Percentiles rank a stretch among this genome's conserved stretches.
Conservation (phyloP, 1,139 yeast species). For the Debaryomyces subglobosus region DNA sequence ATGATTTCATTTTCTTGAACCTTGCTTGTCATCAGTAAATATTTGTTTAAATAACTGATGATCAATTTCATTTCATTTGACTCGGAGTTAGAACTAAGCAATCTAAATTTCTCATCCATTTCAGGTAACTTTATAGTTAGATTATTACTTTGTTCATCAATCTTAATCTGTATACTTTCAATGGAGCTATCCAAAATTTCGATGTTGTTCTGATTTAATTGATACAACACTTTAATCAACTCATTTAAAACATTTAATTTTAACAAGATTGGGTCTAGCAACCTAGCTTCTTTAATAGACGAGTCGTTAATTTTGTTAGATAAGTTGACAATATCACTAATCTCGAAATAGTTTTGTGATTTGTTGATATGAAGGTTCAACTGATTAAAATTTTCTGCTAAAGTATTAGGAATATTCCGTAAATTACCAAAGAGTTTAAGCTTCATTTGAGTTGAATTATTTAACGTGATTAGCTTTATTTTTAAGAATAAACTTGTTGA, state of each 20-base stretch:
- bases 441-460: constrained; percentile 28
- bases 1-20: constrained; percentile 23
- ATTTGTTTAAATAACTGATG: constrained; percentile 30
- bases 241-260: constrained; percentile 36
- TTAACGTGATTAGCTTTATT: constrained; percentile 29
- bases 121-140: constrained; percentile 30
- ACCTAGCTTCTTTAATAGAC: constrained; percentile 11
- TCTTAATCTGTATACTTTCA: constrained; percentile 31
- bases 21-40: constrained; percentile 16
- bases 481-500: constrained; percentile 39
- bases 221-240: constrained; percentile 38
- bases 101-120: constrained; percentile 19
- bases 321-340: constrained; percentile 31
- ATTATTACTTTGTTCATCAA: constrained; percentile 30
- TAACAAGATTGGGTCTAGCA: constrained; percentile 32
- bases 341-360: constrained; percentile 29
- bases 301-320: constrained; percentile 24
- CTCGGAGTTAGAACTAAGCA: constrained; percentile 12
- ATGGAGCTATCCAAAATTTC: constrained; percentile 32
- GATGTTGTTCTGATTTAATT: constrained; percentile 32
- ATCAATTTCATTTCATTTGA: constrained; percentile 24
- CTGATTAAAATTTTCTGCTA: constrained; percentile 19
- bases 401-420: constrained; percentile 25
- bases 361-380: constrained; percentile 27
- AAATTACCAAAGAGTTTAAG: constrained; percentile 36